Conservation (phyloP, 2,329 filamentous ascomycete species). For the Diaporthe sp. region DNA sequence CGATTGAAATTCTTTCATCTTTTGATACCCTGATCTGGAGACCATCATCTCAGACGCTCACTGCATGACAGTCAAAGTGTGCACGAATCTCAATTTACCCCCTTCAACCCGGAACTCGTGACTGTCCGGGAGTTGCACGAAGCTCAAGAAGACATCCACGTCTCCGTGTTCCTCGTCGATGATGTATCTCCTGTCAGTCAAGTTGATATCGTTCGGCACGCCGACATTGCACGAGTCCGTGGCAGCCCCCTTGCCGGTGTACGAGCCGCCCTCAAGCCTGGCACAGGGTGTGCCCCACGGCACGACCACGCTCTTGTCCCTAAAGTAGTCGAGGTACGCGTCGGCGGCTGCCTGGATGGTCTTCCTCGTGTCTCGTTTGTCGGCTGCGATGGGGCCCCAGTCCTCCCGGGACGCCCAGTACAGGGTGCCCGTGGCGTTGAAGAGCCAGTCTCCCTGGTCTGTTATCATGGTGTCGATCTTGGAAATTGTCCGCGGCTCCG, state of each 20-base stretch:
- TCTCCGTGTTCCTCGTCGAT: conserved; percentile 43
- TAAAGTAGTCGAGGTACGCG: conserved; percentile 53
- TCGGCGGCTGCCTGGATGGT: conserved; percentile 53
- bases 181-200: conserved; percentile 44
- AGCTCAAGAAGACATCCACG: conserved; percentile 43
- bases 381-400: conserved; percentile 50
- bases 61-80: conserved; percentile 44
- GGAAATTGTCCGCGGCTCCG: conserved; percentile 37
- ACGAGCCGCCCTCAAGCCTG: conserved; percentile 52
- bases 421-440: conserved; percentile 51
- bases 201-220: conserved; percentile 47
- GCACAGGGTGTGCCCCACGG: conserved; percentile 54
- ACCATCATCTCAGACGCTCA: neutral
- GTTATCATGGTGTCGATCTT: conserved; percentile 50
- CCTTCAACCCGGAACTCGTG: conserved; percentile 43
- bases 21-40: neutral
- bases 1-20: neutral
- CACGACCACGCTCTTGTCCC: conserved; percentile 51
- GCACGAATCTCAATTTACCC: conserved; percentile 42
- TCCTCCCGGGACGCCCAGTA: conserved; percentile 50
- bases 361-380: conserved; percentile 48
- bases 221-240: conserved; percentile 51
- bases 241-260: conserved; percentile 48
- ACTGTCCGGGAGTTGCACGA: conserved; percentile 41
- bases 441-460: conserved; percentile 53